Base-by-base conservation (phyloP, 164 flowering plant genomes). In the Tinospora cordifolia region DNA sequence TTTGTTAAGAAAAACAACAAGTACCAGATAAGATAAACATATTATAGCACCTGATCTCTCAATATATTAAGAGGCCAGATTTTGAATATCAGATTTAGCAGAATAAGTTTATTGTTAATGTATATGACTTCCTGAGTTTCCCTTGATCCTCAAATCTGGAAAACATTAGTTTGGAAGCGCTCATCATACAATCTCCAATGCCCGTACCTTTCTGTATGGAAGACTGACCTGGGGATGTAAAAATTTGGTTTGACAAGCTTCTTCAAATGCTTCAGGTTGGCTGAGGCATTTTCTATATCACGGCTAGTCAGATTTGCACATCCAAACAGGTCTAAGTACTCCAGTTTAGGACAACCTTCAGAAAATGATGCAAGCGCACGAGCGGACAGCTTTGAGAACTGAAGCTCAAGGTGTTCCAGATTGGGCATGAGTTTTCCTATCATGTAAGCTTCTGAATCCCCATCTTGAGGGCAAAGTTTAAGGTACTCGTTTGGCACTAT, bases 131-230 rank as follows among this genome's bases (percentile, higher is more conserved):
- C 39, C 66, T 34, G 15, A 0, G 25, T 65, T 39, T 62, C 15
- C 30, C 34, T 60, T 24, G 22, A 24, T 22, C 24, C 47, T 69
- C 63, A 92, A 38, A 93, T 87, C 71, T 93, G 84, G 76, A 91
- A 91, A 66, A 82, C 77, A 77, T 85, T 90, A 0, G 89, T 87
- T 62, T 87, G 96, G 73, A 93, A 91, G 6, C 98, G 84, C 51
- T 91, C 98, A 68, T 93, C 97, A 69, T 93, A 91, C 84, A 93
- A 74, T 47, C 75, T 76, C 98, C 98, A 93, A 74, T 93, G 98
- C 3, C 88, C 90, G 71, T 91, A 90, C 78, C 98, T 84, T 67
- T 93, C 97, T 0, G 87, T 74, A 49, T 86, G 88, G 71, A 82
- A 87, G 12, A 79, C 85, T 0, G 91, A 84, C 75, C 92, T 80